Evolutionary conservation across 768 basidiomycete genomes (phyloP).

Genomic region (Lyophyllum semitale): DNA sequence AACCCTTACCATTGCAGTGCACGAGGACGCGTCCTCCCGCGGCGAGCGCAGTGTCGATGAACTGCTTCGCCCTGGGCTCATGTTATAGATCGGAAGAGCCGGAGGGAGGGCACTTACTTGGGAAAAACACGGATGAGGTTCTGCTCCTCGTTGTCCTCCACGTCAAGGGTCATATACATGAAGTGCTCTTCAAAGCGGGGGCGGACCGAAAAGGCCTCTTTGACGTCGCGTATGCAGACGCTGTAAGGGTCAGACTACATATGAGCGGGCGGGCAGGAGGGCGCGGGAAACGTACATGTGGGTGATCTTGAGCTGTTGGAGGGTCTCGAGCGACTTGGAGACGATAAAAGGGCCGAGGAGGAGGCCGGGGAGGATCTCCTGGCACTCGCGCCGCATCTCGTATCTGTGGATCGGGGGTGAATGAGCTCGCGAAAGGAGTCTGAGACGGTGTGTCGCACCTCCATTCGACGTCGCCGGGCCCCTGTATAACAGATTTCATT

Average conservation of each 20-base stretch:
- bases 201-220: conserved; percentile 87
- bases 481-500: conserved; percentile 67
- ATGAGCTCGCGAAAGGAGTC: not conserved
- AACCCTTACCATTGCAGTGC: conserved; percentile 78
- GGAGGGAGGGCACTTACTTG: conserved; percentile 43
- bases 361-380: conserved; percentile 85
- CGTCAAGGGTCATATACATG: conserved; percentile 78
- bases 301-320: conserved; percentile 68
- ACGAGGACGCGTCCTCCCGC: conserved; percentile 78
- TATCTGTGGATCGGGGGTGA: conserved; percentile 50
- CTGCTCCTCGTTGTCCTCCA: conserved; percentile 92
- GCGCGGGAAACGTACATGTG: conserved; percentile 62
- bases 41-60: conserved; percentile 69
- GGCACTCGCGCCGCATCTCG: conserved; percentile 94
- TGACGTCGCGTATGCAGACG: conserved; percentile 85
- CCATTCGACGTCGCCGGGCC: conserved; percentile 85
- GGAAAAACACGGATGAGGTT: conserved; percentile 92
- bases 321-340: conserved; percentile 76
- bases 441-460: conserved; percentile 37
- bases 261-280: conserved; percentile 6
- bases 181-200: conserved; percentile 84
- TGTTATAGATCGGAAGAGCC: not conserved
- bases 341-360: conserved; percentile 87
- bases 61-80: conserved; percentile 62
- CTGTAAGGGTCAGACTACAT: conserved; percentile 37